These are phyloP conservation scores for Nicotiana tabacum DNA, from an alignment of 257 asterid species.

Conservation along the genomic window DNA sequence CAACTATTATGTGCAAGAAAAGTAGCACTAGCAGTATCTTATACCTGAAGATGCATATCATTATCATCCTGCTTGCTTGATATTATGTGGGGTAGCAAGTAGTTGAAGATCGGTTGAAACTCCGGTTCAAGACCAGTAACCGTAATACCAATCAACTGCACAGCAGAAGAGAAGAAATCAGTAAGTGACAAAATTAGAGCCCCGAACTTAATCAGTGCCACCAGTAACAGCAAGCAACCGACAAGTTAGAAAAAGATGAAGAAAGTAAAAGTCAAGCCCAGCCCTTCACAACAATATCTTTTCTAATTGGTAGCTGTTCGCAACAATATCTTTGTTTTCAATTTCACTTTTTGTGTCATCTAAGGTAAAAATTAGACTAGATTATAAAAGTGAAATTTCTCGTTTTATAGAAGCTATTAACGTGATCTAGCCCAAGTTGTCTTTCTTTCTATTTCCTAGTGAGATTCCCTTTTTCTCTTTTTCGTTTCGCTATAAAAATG, in stretches of 20 bases:
- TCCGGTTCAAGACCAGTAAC: slow-evolving; percentile 88
- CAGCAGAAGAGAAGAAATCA: slow-evolving; percentile 15
- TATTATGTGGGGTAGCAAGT: slow-evolving; percentile 71
- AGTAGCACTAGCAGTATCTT: slow-evolving; percentile 12
- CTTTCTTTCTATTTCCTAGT: slow-evolving; percentile 2
- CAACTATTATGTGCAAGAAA: neutral
- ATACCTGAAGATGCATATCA: slow-evolving; percentile 92
- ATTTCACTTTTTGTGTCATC: neutral
- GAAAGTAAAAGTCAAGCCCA: neutral
- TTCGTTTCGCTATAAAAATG: neutral
- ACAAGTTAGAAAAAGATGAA: neutral
- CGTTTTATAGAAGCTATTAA: neutral
- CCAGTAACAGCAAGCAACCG: neutral
- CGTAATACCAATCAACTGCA: slow-evolving; percentile 85
- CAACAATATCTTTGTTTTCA: neutral
- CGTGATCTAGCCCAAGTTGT: neutral
- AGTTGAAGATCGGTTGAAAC: slow-evolving; percentile 76
- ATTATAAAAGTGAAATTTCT: neutral
- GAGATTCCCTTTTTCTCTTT: neutral
- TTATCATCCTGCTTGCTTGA: slow-evolving; percentile 73
- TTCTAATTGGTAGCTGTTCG: neutral
- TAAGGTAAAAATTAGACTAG: neutral
- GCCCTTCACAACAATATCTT: neutral
- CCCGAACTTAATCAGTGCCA: neutral
- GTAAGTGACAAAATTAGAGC: neutral